phyloP scores from a whole-genome alignment of 345 rosid species.

The Bruguiera sexangula region DNA sequence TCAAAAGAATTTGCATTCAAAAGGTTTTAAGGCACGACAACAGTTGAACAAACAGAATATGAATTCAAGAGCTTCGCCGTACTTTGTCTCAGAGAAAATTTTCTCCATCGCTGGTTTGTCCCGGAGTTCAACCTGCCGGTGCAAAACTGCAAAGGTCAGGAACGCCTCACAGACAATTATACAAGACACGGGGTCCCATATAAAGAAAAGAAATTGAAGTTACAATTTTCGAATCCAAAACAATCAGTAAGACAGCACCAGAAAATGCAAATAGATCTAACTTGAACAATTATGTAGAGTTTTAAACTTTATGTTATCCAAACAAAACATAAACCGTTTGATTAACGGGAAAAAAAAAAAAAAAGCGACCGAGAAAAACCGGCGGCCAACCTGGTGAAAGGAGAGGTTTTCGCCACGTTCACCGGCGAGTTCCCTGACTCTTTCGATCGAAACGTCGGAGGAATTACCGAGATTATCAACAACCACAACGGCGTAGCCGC shows the following conservation, averaged over 20 bases:
- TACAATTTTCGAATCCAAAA: not conserved
- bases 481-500: constrained; percentile 66
- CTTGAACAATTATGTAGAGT: not conserved
- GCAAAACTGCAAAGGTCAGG: constrained; percentile 8
- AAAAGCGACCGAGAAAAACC: not conserved
- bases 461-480: constrained; percentile 86
- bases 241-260: not conserved
- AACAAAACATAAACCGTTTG: not conserved
- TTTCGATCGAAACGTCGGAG: constrained; percentile 51
- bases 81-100: constrained; percentile 63
- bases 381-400: constrained; percentile 55
- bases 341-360: not conserved
- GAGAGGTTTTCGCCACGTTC: constrained; percentile 45
- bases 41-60: no score
- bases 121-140: constrained; percentile 77
- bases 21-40: no score
- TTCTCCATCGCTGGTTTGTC: constrained; percentile 73
- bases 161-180: constrained; percentile 2
- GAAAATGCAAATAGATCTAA: not conserved
- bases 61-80: constrained; percentile 6
- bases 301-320: not conserved
- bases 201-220: not conserved
- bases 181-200: constrained; percentile 6
- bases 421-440: constrained; percentile 75
- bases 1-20: not conserved